Conservation (phyloP, 2,329 filamentous ascomycete species). For the Paraphoma chrysanthemicola region DNA sequence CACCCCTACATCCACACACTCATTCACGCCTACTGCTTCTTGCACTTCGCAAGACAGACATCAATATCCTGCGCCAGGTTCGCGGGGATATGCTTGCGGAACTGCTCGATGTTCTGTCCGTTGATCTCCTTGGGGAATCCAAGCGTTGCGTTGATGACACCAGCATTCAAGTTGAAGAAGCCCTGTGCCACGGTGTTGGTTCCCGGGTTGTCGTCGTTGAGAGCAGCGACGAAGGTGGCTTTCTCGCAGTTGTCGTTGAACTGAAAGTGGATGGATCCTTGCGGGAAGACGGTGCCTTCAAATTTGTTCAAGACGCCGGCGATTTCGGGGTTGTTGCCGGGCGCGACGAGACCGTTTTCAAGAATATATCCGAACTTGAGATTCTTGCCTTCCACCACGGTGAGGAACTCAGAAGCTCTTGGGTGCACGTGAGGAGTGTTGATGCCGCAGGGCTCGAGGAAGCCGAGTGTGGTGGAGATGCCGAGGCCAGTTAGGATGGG, state of each 20-base stretch:
- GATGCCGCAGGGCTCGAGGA: constrained; percentile 54
- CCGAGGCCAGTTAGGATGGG: constrained; percentile 50
- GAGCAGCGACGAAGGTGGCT: constrained; percentile 52
- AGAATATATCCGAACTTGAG: constrained; percentile 56
- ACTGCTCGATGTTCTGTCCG: constrained; percentile 45
- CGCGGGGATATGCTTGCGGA: constrained; percentile 50
- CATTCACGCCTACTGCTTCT: constrained; percentile 5
- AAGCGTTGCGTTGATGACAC: constrained; percentile 48
- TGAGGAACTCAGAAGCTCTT: constrained; percentile 57
- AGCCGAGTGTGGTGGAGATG: constrained; percentile 48
- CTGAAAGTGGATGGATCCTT: constrained; percentile 57
- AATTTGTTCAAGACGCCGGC: constrained; percentile 49
- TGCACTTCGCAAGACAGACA: constrained; percentile 60
- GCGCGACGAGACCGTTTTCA: constrained; percentile 52
- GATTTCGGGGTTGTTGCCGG: constrained; percentile 47
- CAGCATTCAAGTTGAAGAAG: constrained; percentile 50
- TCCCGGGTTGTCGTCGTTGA: constrained; percentile 55
- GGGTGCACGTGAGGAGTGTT: constrained; percentile 59
- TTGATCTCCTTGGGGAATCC: constrained; percentile 45
- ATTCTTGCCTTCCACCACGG: constrained; percentile 49
- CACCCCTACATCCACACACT: not conserved
- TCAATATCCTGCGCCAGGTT: constrained; percentile 62
- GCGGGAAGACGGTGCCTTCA: constrained; percentile 57
- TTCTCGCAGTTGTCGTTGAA: constrained; percentile 56
- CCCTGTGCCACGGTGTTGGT: constrained; percentile 52